Conservation (phyloP, 768 basidiomycete species). For the Pholiota conissans region DNA sequence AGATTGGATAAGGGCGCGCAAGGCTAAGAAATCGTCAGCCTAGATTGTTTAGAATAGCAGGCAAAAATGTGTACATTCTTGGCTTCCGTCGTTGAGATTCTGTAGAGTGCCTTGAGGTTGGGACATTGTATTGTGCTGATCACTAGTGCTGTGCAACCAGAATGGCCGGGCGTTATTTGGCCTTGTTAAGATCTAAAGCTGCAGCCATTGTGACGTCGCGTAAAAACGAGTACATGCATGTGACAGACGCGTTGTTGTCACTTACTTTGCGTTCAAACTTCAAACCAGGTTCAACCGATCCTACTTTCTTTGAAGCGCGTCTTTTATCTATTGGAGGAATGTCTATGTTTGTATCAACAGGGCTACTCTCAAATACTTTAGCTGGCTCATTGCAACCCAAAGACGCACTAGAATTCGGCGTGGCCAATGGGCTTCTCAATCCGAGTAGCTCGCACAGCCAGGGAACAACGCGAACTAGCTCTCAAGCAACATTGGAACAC, state of each 20-base stretch:
- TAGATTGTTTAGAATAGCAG: neutral
- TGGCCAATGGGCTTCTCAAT: constrained; percentile 16
- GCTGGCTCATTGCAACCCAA: constrained; percentile 3
- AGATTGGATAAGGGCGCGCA: constrained; percentile 41
- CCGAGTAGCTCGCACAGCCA: neutral
- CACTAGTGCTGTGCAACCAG: neutral
- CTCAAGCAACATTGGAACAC: neutral
- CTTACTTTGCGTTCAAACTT: too few species aligned
- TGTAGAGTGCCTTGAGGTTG: constrained; percentile 19
- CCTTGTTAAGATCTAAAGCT: neutral
- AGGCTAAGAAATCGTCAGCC: constrained; percentile 25
- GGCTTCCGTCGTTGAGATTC: constrained; percentile 27
- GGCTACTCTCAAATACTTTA: constrained; percentile 23
- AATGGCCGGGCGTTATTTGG: neutral
- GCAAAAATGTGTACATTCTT: constrained; percentile 24
- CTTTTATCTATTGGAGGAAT: constrained; percentile 6
- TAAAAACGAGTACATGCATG: constrained; percentile 8
- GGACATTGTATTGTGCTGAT: constrained; percentile 12
- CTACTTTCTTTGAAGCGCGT: constrained; percentile 10
- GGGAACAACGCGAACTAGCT: neutral
- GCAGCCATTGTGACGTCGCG: neutral
- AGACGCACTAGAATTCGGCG: constrained; percentile 11
- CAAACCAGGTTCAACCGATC: too few species aligned
- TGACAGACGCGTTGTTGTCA: constrained; percentile 18
- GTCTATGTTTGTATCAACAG: constrained; percentile 26